These are phyloP conservation scores for Mycena galericulata DNA, from an alignment of 768 basidiomycete species.

Conservation along the genomic window DNA sequence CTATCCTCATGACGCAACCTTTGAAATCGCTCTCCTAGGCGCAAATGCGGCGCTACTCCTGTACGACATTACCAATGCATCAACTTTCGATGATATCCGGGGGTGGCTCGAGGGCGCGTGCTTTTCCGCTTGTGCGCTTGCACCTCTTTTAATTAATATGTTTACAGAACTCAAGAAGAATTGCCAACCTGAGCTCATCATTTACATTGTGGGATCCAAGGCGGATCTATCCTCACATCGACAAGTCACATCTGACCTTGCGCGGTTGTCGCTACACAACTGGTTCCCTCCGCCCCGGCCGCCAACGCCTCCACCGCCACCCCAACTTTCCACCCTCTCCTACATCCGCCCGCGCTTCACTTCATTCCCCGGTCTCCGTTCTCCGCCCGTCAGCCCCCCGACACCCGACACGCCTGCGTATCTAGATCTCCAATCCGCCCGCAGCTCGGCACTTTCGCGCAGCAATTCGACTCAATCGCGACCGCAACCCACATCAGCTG, in stretches of 20 bases:
- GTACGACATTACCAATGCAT: constrained; percentile 94
- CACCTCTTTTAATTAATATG: constrained; percentile 31
- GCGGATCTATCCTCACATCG: constrained; percentile 80
- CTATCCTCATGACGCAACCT: constrained; percentile 34
- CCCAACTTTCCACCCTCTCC: constrained; percentile 72
- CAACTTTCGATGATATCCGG: constrained; percentile 90
- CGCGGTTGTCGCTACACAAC: constrained; percentile 83
- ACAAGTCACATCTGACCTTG: constrained; percentile 84
- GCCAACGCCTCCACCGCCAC: constrained; percentile 73
- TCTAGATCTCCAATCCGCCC: constrained; percentile 67
- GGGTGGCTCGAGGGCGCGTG: constrained; percentile 91
- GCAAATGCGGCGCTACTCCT: constrained; percentile 94
- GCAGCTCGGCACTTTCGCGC: constrained; percentile 41
- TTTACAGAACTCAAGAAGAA: constrained; percentile 88
- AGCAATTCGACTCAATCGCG: constrained; percentile 62
- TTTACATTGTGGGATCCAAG: constrained; percentile 96
- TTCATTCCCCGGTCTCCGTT: constrained; percentile 74
- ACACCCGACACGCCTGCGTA: constrained; percentile 71
- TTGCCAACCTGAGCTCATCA: constrained; percentile 87
- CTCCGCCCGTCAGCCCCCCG: constrained; percentile 65
- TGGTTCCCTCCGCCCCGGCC: constrained; percentile 90
- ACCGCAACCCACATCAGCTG: constrained; percentile 57
- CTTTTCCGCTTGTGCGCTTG: constrained; percentile 12
- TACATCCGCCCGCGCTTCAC: constrained; percentile 86
- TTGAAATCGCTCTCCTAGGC: constrained; percentile 55